Conservation (phyloP, 208 protist species). For the Trypanosomatidae sp. region DNA sequence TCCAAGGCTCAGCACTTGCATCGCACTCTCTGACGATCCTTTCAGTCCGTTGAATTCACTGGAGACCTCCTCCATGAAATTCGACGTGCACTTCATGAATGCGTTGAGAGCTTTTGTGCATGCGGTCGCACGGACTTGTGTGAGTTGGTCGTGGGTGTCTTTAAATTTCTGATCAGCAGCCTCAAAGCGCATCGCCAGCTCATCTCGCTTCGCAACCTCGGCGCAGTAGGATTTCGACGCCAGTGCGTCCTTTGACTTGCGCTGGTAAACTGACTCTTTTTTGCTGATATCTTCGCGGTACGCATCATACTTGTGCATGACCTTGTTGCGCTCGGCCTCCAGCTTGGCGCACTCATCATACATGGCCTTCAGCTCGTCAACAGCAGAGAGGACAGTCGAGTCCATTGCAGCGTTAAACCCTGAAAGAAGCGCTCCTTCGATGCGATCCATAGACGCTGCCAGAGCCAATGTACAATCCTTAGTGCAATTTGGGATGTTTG, state of each 20-base stretch:
- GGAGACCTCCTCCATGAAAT: slow-evolving; percentile 25
- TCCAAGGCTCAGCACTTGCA: slow-evolving; percentile 6
- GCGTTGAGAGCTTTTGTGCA: slow-evolving; percentile 21
- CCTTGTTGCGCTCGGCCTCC: slow-evolving; percentile 40
- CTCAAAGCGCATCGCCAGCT: slow-evolving; percentile 35
- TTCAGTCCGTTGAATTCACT: slow-evolving; percentile 25
- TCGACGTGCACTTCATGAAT: slow-evolving; percentile 35
- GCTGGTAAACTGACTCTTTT: slow-evolving; percentile 47
- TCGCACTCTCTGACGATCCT: slow-evolving; percentile 9
- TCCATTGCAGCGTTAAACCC: slow-evolving; percentile 41
- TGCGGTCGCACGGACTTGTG: slow-evolving; percentile 22
- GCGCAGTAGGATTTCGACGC: slow-evolving; percentile 44
- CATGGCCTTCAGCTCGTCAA: slow-evolving; percentile 32
- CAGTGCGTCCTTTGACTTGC: slow-evolving; percentile 52
- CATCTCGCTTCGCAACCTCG: slow-evolving; percentile 47
- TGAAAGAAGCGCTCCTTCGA: slow-evolving; percentile 22
- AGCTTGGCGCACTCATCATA: slow-evolving; percentile 50
- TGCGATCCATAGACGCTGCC: slow-evolving; percentile 28
- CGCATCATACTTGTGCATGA: slow-evolving; percentile 57
- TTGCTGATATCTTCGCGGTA: slow-evolving; percentile 53
- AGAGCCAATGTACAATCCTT: slow-evolving; percentile 31
- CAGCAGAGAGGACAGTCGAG: slow-evolving; percentile 25
- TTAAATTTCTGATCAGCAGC: slow-evolving; percentile 46
- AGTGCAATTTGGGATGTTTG: slow-evolving; percentile 21
- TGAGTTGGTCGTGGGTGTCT: slow-evolving; percentile 37